Evolutionary conservation across 192 early-diverging fungal species (phyloP), one percentile per base, ranked within the genome.

Genomic region (Phycomyces blakesleeanus): DNA sequence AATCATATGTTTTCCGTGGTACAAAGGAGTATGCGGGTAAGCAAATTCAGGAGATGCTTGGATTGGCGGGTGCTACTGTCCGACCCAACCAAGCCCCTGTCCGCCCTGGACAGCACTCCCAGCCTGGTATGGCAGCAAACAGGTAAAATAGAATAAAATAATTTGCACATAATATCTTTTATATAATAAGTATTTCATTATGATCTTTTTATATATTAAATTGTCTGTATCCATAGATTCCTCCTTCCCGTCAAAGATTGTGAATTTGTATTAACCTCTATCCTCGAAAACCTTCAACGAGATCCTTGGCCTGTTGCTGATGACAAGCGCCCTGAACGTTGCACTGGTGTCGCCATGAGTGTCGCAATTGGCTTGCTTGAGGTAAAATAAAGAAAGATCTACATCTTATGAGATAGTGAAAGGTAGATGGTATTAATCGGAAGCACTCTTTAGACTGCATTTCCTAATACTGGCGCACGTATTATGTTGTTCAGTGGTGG

Each of bases 11-110:
- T 16, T 99, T 99, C 80, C 87, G 95, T 57, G 97, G 97, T 14
- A 85, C 89, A 66, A 99, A 99, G 79, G 95, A 99, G 51, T 99
- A 98, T 76, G 79, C 84, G 24, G 81, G 86, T 59, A 95, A 95
- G 76, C 95, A 97, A 76, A 89, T 99, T 62, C 93, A 95, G 75
- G 94, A 96, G 51, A 97, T 99, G 94, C 89, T 99, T 37, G 95
- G 95, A 20, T 79, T 99, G 51, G 78, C 76, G 26, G 75, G 74
- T 26, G 50, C 59, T 44, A 70, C 68, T 0, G 51, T 72, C 27
- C 76, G 83, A 22, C 75, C 61, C 25, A 37, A 49, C 21, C 38
- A 18, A 15, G 61, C 34, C 14, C 61, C 51, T 54, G 63, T 39
- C 39, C 69, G 75, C 3, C 78, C 81, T 24, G 73, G 82, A 39